Evolutionary conservation across 768 basidiomycete genomes (phyloP), one percentile per base, ranked within the genome.

Genomic region (Gyrodon lividus): DNA sequence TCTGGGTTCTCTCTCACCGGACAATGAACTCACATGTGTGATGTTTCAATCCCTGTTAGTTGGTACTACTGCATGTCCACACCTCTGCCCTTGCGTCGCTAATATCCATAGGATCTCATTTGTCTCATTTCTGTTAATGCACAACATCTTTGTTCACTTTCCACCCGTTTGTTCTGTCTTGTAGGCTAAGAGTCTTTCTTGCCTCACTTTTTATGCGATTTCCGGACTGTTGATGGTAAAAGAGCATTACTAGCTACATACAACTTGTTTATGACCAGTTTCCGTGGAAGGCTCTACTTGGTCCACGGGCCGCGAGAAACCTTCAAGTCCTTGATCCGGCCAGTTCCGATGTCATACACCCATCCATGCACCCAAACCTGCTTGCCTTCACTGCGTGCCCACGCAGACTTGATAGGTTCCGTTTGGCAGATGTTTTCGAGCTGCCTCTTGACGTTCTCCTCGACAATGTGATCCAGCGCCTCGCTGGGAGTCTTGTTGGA

Each of bases 301-400:
- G 37, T 17, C 2, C 34, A n/a, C n/a, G 37, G 50, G n/a, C 58
- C 62, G 2, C 58, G 65, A 4, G 80, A 71, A 28, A 87, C 64
- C 2, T 71, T 70, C 45, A 91, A 67, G 56, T 91, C 87, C 60
- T 70, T 74, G 66, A 90, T 66, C 45, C 71, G 70, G 2, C 88
- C 88, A 12, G 70, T 76, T 23, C 70, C 76, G 43, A 90, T 58
- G 26, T 87, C 81, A 60, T 87, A 89, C 33, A 90, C 78, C 86
- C 84, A 89, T 16, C 87, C 87, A 52, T 89, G 87, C 5, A 89
- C 78, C 65, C 65, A 74, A 20, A 86, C 67, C 6, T 75, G 67
- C 61, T 77, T 72, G 0, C 60, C 60, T 0, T 50, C 55, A 41
- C 48, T 47, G 19, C 48, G 22, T 0, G 57, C 58, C 71, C 82